phyloP scores from a whole-genome alignment of 495 filamentous ascomycete genomes.

The Penicillium atrosanguineum region DNA sequence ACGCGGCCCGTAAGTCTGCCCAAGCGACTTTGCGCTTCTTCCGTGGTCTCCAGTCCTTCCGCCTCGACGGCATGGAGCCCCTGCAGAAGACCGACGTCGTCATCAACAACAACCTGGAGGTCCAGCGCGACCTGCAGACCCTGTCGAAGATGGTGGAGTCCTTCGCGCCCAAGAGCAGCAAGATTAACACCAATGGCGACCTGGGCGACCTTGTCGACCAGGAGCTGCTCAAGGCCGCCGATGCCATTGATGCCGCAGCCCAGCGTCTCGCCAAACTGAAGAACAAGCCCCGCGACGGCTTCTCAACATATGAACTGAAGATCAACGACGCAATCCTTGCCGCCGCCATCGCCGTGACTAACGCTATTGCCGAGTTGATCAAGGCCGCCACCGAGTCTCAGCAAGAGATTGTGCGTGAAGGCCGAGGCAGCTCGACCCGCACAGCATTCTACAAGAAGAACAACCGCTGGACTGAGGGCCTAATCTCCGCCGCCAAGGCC shows the following conservation, averaged over 20 bases:
- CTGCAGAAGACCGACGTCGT: constrained; percentile 91
- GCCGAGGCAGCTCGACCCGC: constrained; percentile 78
- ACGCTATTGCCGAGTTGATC: constrained; percentile 91
- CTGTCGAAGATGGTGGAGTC: constrained; percentile 89
- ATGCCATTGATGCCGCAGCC: constrained; percentile 89
- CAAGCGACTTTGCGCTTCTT: constrained; percentile 92
- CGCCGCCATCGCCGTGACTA: constrained; percentile 93
- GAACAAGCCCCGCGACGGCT: constrained; percentile 90
- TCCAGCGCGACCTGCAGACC: constrained; percentile 84
- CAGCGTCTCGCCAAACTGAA: constrained; percentile 83
- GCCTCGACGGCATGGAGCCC: constrained; percentile 82
- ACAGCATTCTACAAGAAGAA: constrained; percentile 99
- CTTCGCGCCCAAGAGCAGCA: constrained; percentile 80
- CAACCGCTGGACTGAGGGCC: constrained; percentile 94
- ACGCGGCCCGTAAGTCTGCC: constrained; percentile 79
- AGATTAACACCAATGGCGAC: constrained; percentile 78
- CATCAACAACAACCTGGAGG: constrained; percentile 93
- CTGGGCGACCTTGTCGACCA: constrained; percentile 90
- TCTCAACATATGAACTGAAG: constrained; percentile 92
- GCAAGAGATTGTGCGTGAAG: constrained; percentile 96
- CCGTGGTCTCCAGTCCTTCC: constrained; percentile 89
- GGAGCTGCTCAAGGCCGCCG: constrained; percentile 89
- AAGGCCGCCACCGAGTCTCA: constrained; percentile 93
- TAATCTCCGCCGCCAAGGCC: constrained; percentile 95
- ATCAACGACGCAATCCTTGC: constrained; percentile 95